Base-by-base conservation (phyloP, 2,329 filamentous ascomycete genomes). In the Verticillium tricorpus region DNA sequence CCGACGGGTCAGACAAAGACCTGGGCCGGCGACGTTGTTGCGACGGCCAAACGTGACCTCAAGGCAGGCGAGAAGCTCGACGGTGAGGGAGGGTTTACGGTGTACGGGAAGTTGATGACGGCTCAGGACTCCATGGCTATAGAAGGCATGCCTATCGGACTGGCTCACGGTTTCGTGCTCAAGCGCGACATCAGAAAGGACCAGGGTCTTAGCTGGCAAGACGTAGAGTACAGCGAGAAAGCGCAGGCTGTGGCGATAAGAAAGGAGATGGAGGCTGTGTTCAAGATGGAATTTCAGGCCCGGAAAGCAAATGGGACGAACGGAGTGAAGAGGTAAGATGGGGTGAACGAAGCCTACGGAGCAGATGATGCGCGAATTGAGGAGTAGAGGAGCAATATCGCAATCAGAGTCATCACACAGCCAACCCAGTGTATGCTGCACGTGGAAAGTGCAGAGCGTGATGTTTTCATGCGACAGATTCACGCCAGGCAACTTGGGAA, bases 21-120 rank as follows among this genome's bases (percentile, higher is more conserved):
- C 0, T 80, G 74, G 72, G 70, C 72, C 0, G 78, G 74, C 28
- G 78, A 81, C 64, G 77, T 79, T n/a, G 76, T 80, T 9, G 78
- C 78, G 5, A 80, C 77, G 4, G 77, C 78, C 28, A 80, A 80
- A 69, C 71, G 76, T 11, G 76, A 80, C 61, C 70, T 80, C n/a
- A 71, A 74, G 57, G 72, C 72, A 14, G 77, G 75, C 50, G 79
- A 80, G 69, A 77, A 95, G 68, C 71, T 80, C 0, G 78, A 80
- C 62, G 77, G 76, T 2, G 77, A 79, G 64, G 78, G 77, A 17
- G 78, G 78, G 2, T 80, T 75, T 66, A 78, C 76, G 65, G 78
- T 78, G 11, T 79, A 78, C 63, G 78, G 78, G 8, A 77, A 74
- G 62, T 68, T 80, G 9, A 76, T 77, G 73, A 73, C 73, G 2